Evolutionary conservation across 495 filamentous ascomycete species (phyloP).

Genomic region (Lophiotrema nucula): DNA sequence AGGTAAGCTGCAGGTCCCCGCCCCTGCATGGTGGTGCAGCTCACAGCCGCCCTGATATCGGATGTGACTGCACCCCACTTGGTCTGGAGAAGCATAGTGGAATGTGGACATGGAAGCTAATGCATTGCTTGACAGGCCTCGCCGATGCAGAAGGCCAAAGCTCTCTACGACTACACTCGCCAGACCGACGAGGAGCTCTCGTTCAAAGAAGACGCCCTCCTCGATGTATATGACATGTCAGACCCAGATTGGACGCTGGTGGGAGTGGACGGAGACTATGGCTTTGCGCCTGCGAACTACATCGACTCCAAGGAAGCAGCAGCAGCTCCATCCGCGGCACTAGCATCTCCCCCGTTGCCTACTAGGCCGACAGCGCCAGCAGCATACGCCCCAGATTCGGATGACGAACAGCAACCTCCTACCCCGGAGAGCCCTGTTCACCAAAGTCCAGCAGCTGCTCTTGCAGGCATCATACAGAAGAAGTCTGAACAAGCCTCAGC

Average conservation of each 20-base stretch:
- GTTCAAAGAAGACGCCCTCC: constrained; percentile 81
- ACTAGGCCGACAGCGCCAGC: constrained; percentile 32
- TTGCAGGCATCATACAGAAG: constrained; percentile 69
- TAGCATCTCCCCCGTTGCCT: constrained; percentile 39
- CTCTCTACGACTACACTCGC: constrained; percentile 91
- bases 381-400: constrained; percentile 29
- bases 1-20: constrained; percentile 61
- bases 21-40: background rate
- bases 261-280: constrained; percentile 79
- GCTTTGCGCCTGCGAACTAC: constrained; percentile 97
- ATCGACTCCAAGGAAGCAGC: constrained; percentile 63
- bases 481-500: constrained; percentile 44
- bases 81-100: no score
- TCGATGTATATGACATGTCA: constrained; percentile 83
- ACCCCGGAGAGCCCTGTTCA: constrained; percentile 42
- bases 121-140: constrained; percentile 38
- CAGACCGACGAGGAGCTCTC: constrained; percentile 98
- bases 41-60: background rate
- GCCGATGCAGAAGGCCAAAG: constrained; percentile 71
- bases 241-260: constrained; percentile 98
- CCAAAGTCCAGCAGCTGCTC: constrained; percentile 66
- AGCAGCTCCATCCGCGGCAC: constrained; percentile 1
- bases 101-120: no score
- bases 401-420: constrained; percentile 32
- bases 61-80: no score